Conservation (phyloP, 1,284 basidiomycete species). For the Trametes polyzona region DNA sequence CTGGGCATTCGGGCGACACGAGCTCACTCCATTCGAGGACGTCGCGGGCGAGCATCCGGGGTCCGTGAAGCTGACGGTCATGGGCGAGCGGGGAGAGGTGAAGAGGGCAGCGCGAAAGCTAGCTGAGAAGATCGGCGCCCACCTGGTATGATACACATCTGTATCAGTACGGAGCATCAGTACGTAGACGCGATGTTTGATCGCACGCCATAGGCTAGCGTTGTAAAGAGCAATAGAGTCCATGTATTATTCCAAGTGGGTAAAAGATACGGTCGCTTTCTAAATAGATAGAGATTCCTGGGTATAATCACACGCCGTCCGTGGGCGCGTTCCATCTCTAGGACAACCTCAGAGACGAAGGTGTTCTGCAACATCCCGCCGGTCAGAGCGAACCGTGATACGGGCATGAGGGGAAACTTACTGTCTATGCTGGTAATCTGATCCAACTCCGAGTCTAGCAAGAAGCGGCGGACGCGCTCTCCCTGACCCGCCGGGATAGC, state of each 20-base stretch:
- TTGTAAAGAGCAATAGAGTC: not conserved
- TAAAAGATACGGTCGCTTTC: not conserved
- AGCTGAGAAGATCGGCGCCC: constrained; percentile 52
- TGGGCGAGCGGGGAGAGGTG: constrained; percentile 88
- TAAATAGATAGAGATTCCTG: not conserved
- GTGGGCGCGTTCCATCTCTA: not conserved
- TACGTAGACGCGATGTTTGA: not conserved
- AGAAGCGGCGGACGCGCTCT: constrained; percentile 17
- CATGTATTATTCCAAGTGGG: not conserved
- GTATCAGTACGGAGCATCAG: not conserved
- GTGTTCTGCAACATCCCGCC: not conserved
- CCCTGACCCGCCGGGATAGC: constrained; percentile 9
- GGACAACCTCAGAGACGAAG: constrained; percentile 8
- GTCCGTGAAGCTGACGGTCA: constrained; percentile 70
- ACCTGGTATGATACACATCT: constrained; percentile 8
- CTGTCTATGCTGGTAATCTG: constrained; percentile 11
- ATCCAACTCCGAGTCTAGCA: constrained; percentile 13
- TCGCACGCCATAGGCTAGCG: too few species aligned
- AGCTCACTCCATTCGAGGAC: constrained; percentile 53
- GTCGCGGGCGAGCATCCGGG: constrained; percentile 39
- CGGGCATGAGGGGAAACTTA: not conserved
- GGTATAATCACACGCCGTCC: constrained; percentile 1
- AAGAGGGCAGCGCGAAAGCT: constrained; percentile 61
- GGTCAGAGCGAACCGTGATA: not conserved
- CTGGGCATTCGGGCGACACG: constrained; percentile 89